Evolutionary conservation across 768 basidiomycete species (phyloP).

Genomic region (Russula brevipes): DNA sequence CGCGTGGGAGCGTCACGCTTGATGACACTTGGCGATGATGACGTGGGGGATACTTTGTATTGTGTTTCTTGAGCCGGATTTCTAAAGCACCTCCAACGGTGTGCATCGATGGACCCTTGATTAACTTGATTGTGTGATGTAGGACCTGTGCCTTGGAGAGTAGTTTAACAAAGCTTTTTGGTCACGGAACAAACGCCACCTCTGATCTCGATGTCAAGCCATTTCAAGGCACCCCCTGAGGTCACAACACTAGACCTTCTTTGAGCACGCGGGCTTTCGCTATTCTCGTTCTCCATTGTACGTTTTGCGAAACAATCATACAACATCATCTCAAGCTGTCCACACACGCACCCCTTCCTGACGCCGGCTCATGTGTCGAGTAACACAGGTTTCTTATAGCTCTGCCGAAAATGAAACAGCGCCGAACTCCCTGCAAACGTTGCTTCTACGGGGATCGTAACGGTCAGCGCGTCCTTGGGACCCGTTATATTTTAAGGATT

Average conservation of each 20-base stretch:
- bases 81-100: not conserved
- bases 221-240: not conserved
- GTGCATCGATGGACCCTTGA: not conserved
- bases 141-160: not conserved
- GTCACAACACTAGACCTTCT: not conserved
- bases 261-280: not conserved
- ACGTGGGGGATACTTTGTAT: not conserved
- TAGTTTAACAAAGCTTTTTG: not conserved
- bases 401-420: constrained; percentile 48
- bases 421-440: constrained; percentile 77
- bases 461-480: not conserved
- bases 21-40: constrained; percentile 33
- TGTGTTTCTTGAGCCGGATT: not conserved
- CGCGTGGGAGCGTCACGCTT: constrained; percentile 29
- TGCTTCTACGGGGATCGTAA: constrained; percentile 41
- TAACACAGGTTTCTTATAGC: constrained; percentile 48
- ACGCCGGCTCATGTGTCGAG: constrained; percentile 50
- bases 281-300: too few species aligned
- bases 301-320: too few species aligned
- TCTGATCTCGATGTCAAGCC: not conserved
- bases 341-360: constrained; percentile 61
- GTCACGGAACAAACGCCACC: not conserved
- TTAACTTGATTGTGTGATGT: not conserved
- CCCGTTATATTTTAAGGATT: too few species aligned
- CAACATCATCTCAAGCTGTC: constrained; percentile 27